Conservation (phyloP, 768 basidiomycete genomes). For the Boletus insuetus region DNA sequence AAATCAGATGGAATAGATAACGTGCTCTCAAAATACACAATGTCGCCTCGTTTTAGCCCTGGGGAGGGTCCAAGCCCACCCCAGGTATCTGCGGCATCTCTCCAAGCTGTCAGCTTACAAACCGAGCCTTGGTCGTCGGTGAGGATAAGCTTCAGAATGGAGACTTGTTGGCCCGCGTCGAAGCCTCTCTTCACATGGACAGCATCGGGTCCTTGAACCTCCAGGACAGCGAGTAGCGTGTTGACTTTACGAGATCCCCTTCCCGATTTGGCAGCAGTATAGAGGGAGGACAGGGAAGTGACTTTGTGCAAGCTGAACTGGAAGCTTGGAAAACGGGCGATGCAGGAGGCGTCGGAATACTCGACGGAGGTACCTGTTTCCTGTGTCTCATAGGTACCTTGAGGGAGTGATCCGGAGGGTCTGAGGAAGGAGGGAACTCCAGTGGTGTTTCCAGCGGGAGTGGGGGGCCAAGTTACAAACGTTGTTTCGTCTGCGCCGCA, state of each 20-base stretch:
- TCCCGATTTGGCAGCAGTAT: conserved; percentile 27
- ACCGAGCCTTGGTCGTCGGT: conserved; percentile 70
- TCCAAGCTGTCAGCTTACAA: conserved; percentile 75
- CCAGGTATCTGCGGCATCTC: conserved; percentile 73
- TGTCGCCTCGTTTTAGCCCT: conserved; percentile 65
- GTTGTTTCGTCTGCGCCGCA: conserved; percentile 44
- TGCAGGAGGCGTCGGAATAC: conserved; percentile 68
- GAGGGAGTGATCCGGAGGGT: conserved; percentile 27
- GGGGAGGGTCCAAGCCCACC: conserved; percentile 43
- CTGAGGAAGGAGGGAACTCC: conserved; percentile 26
- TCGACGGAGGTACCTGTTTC: conserved; percentile 45
- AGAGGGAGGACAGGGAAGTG: conserved; percentile 45
- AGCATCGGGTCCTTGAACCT: conserved; percentile 73
- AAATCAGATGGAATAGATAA: conserved; percentile 14
- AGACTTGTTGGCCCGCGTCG: conserved; percentile 69
- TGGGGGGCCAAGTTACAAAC: conserved; percentile 58
- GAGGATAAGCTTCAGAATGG: conserved; percentile 65
- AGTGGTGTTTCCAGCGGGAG: conserved; percentile 27
- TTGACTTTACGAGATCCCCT: conserved; percentile 50
- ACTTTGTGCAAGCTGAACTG: conserved; percentile 67
- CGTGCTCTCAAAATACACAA: conserved; percentile 69
- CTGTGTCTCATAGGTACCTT: conserved; percentile 40
- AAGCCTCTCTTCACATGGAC: conserved; percentile 65
- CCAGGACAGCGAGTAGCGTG: conserved; percentile 63
- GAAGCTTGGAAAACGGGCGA: conserved; percentile 70